Evolutionary conservation across 2,329 filamentous ascomycete genomes (phyloP).

Genomic region (Coniochaeta hoffmannii): DNA sequence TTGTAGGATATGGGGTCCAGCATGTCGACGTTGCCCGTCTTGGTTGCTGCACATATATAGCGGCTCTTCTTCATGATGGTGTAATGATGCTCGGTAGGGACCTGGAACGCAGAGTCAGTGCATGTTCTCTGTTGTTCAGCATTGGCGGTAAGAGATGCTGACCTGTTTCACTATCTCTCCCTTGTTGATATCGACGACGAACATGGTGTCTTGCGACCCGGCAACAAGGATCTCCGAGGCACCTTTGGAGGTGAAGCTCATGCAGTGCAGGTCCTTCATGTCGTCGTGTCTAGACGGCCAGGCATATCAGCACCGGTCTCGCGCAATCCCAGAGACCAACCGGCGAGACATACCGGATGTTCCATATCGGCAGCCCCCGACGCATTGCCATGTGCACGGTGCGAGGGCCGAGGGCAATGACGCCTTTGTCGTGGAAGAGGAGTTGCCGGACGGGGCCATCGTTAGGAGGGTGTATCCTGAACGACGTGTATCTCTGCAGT

Average conservation of each 20-base stretch:
- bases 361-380: slow-evolving; percentile 80
- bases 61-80: slow-evolving; percentile 87
- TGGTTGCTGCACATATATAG: slow-evolving; percentile 87
- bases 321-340: not conserved
- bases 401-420: slow-evolving; percentile 74
- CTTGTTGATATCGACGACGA: slow-evolving; percentile 64
- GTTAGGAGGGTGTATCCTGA: slow-evolving; percentile 64
- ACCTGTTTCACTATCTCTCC: slow-evolving; percentile 65
- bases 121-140: slow-evolving; percentile 16
- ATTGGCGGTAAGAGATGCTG: slow-evolving; percentile 7
- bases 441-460: slow-evolving; percentile 83
- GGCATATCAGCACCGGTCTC: slow-evolving; percentile 7
- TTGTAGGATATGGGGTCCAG: slow-evolving; percentile 73
- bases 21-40: slow-evolving; percentile 74
- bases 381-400: slow-evolving; percentile 86
- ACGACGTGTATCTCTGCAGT: slow-evolving; percentile 83
- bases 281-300: slow-evolving; percentile 48
- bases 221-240: slow-evolving; percentile 80
- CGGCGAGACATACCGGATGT: slow-evolving; percentile 55
- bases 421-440: slow-evolving; percentile 82
- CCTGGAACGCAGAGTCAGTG: slow-evolving; percentile 28
- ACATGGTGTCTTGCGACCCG: slow-evolving; percentile 80
- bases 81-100: slow-evolving; percentile 69
- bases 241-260: slow-evolving; percentile 88
- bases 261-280: slow-evolving; percentile 84